Evolutionary conservation across 148 eudicot genomes (phyloP), one percentile per base, ranked within the genome.

Genomic region (Arctostaphylos glauca): DNA sequence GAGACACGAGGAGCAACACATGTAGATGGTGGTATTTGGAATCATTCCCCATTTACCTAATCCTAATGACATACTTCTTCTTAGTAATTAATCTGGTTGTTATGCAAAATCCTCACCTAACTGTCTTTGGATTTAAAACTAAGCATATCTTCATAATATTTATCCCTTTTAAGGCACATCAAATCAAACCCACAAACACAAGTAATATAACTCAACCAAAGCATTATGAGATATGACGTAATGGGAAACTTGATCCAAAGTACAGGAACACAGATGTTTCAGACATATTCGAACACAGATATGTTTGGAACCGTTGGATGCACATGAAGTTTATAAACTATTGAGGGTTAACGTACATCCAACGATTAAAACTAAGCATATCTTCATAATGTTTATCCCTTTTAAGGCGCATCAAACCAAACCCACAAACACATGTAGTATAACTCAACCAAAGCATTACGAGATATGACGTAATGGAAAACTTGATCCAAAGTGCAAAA

Each of bases 91-190:
- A 25, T 76, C 62, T 50, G 38, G 55, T 66, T 80, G 74, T 80
- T 5, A 80, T 49, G 58, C 74, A 80, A 80, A 66, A 48, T 66
- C 58, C 74, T 66, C 82, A 80, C 82, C 82, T 80, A 80, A 62
- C 31, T 79, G 81, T 43, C 58, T 64, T 80, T 66, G 10, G 44
- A 16, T 59, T 49, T 54, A 66, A 80, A 64, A 21, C 23, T 0
- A 66, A 80, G 74, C 58, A 48, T 62, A 14, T 21, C 0, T 64
- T 64, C 19, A 62, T 49, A 18, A 18, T 49, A 23, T 79, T 49
- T 23, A 62, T 49, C 47, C 47, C 74, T 80, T 66, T 25, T 1
- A 80, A 64, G 82, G 82, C 46, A 80, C 58, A 23, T 64, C 58
- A 14, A 64, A 43, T 50, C 72, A 49, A 78, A 79, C 73, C 19